phyloP scores from a whole-genome alignment of 176 grass and related monocot genomes.

The Oryza coarctata region DNA sequence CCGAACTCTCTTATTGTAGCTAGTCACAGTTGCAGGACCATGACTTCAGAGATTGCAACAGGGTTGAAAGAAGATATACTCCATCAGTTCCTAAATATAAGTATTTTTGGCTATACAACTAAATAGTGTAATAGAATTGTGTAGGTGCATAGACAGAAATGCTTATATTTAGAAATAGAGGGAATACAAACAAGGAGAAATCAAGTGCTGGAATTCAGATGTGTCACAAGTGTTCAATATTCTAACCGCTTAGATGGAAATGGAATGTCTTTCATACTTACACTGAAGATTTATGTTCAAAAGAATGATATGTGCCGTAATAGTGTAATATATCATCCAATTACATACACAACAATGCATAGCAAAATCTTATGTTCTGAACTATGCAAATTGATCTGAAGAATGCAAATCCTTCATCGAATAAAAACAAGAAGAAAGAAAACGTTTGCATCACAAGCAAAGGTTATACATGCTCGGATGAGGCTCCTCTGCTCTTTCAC shows the following conservation, averaged over 20 bases:
- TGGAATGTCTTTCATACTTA: background rate
- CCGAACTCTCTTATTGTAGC: background rate
- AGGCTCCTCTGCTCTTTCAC: background rate
- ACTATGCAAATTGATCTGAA: slow-evolving; percentile 4
- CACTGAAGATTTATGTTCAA: background rate
- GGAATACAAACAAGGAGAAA: background rate
- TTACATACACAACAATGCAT: slow-evolving; percentile 34
- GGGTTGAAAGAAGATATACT: background rate
- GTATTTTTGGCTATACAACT: no score
- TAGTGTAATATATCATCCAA: background rate
- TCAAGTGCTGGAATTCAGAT: background rate
- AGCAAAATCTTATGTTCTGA: background rate
- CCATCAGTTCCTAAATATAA: no score
- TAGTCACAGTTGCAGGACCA: background rate
- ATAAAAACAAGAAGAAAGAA: background rate
- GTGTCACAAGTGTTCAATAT: background rate
- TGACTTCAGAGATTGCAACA: background rate
- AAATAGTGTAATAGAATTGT: no score
- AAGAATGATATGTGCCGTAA: background rate
- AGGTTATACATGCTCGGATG: background rate
- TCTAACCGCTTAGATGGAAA: background rate
- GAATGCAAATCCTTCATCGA: slow-evolving; percentile 10
- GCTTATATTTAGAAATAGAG: no score
- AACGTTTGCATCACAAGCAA: background rate
- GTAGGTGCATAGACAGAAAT: no score